These are phyloP conservation scores for Wickerhamomyces chambardii DNA, from an alignment of 805 yeast species.

Conservation along the genomic window DNA sequence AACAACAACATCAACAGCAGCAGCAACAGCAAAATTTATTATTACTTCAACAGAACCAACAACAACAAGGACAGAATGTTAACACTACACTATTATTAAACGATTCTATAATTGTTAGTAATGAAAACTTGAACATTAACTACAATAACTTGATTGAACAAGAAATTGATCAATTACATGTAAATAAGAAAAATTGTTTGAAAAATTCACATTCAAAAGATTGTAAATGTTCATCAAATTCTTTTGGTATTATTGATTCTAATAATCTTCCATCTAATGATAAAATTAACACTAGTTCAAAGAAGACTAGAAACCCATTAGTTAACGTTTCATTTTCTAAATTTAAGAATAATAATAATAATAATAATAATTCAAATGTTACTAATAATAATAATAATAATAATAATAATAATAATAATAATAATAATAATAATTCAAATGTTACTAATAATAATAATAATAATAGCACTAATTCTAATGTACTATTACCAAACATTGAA, in stretches of 20 bases:
- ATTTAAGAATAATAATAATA: too few species aligned
- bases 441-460: not conserved
- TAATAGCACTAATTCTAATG: too few species aligned
- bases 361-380: too few species aligned
- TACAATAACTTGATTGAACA: not conserved
- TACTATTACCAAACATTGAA: not conserved
- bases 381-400: too few species aligned
- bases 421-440: not conserved
- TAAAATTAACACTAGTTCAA: too few species aligned
- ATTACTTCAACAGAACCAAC: not conserved
- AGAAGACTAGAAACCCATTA: not conserved
- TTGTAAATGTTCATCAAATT: conserved; percentile 3
- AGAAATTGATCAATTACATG: not conserved
- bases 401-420: too few species aligned
- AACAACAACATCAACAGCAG: not conserved
- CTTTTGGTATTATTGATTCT: too few species aligned
- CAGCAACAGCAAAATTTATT: not conserved
- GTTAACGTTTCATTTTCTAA: not conserved
- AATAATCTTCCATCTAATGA: too few species aligned
- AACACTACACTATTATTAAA: too few species aligned
- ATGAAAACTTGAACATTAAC: too few species aligned
- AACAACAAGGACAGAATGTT: not conserved
- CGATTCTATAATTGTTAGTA: too few species aligned
- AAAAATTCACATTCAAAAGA: conserved; percentile 7
- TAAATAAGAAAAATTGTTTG: conserved; percentile 2